phyloP scores from a whole-genome alignment of 176 grass and related monocot genomes.

The Eremochloa ophiuroides region DNA sequence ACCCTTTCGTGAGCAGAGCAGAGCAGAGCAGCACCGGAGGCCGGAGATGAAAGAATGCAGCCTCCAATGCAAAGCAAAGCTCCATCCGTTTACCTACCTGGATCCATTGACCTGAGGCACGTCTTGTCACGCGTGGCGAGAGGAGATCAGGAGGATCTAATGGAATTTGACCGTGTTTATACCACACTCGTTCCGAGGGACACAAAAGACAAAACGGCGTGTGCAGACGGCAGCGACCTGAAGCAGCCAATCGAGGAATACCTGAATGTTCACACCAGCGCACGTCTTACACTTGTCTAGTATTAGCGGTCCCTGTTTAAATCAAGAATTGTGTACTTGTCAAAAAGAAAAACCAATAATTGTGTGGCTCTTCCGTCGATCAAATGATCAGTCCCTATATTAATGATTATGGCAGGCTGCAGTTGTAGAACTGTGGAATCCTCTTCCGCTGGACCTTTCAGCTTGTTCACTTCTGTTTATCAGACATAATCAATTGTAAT shows the following conservation, averaged over 20 bases:
- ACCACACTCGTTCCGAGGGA: background rate
- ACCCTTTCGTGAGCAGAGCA: background rate
- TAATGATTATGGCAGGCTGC: background rate
- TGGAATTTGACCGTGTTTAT: slow-evolving; percentile 17
- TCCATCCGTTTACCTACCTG: background rate
- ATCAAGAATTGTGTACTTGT: no score
- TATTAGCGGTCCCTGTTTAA: background rate
- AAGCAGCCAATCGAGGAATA: background rate
- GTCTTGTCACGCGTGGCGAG: background rate
- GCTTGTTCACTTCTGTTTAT: no score
- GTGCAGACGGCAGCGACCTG: background rate
- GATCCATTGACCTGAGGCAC: background rate
- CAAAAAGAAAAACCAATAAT: no score
- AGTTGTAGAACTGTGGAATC: background rate
- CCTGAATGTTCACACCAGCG: slow-evolving; percentile 15
- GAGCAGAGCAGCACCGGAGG: background rate
- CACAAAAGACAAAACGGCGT: background rate
- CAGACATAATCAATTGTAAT: no score
- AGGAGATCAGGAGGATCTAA: background rate
- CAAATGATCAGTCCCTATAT: background rate
- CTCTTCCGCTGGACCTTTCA: background rate
- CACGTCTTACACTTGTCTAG: background rate
- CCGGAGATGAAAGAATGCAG: background rate
- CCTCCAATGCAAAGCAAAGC: background rate
- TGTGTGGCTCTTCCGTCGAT: background rate